A percentile compares a stretch with the other conserved stretches of the same genome.
Conservation (phyloP, 352 stramenopile genomes). For the Globisporangium sylvaticum region DNA sequence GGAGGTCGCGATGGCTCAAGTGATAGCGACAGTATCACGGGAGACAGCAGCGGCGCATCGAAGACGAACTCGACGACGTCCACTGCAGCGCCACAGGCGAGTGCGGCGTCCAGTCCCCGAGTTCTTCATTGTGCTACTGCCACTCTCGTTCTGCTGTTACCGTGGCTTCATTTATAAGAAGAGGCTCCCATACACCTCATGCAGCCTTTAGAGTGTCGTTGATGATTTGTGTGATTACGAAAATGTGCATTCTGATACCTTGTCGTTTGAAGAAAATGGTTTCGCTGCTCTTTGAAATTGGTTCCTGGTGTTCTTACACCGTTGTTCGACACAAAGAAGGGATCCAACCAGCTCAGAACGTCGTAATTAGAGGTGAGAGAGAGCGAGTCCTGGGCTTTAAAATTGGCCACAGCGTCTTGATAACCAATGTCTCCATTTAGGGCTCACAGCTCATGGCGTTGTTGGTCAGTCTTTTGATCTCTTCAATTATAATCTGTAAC, state of each 20-base stretch:
- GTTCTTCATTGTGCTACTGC: neutral
- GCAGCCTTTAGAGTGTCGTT: neutral
- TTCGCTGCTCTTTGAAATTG: neutral
- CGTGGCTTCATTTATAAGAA: slow-evolving; percentile 3
- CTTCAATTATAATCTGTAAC: neutral
- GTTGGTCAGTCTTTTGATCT: neutral
- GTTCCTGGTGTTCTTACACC: neutral
- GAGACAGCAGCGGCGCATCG: neutral
- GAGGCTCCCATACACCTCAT: neutral
- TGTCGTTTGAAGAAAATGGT: too few species aligned
- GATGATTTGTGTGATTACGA: neutral
- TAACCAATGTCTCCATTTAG: neutral
- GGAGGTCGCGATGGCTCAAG: slow-evolving; percentile 9
- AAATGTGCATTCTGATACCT: too few species aligned
- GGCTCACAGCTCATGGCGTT: neutral
- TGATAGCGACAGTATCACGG: neutral
- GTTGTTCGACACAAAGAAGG: neutral
- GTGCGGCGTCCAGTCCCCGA: neutral
- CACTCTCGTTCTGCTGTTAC: neutral
- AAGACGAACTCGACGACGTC: slow-evolving; percentile 2
- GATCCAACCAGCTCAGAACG: neutral
- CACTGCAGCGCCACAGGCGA: neutral
- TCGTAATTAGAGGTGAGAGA: neutral
- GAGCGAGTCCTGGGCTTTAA: neutral
- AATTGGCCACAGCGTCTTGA: neutral